Conservation (phyloP, 2,329 filamentous ascomycete species). For the Penicillium vulpinum region DNA sequence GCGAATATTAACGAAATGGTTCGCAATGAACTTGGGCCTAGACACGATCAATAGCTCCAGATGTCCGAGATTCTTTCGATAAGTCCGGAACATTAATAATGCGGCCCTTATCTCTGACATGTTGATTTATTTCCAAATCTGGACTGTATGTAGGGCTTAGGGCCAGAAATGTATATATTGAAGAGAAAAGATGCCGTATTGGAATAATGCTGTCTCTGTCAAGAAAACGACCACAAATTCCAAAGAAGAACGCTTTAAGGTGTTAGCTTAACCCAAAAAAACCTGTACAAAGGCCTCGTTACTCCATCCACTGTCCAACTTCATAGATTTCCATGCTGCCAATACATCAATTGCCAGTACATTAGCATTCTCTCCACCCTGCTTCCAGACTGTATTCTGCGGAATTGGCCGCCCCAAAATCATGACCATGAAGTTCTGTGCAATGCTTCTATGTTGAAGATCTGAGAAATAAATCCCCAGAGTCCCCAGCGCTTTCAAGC, state of each 20-base stretch:
- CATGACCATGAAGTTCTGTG: conserved; percentile 69
- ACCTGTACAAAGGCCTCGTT: conserved; percentile 75
- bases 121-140: neutral
- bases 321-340: conserved; percentile 74
- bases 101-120: conserved; percentile 11
- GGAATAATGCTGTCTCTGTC: neutral
- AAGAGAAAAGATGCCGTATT: neutral
- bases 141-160: neutral
- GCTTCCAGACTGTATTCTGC: conserved; percentile 60
- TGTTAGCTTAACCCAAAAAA: conserved; percentile 42
- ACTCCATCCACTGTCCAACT: conserved; percentile 69
- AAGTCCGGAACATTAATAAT: conserved; percentile 25
- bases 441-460: conserved; percentile 61
- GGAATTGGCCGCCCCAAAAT: conserved; percentile 73
- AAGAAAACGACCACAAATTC: neutral
- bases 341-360: conserved; percentile 77
- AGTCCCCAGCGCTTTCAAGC: conserved; percentile 75
- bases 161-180: neutral
- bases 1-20: neutral
- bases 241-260: neutral
- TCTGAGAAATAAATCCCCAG: conserved; percentile 73
- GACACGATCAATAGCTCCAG: conserved; percentile 10
- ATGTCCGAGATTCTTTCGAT: conserved; percentile 21
- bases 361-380: conserved; percentile 44
- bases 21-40: conserved; percentile 9